Evolutionary conservation across 208 protist genomes (phyloP).

Genomic region (Crithidia thermophila): DNA sequence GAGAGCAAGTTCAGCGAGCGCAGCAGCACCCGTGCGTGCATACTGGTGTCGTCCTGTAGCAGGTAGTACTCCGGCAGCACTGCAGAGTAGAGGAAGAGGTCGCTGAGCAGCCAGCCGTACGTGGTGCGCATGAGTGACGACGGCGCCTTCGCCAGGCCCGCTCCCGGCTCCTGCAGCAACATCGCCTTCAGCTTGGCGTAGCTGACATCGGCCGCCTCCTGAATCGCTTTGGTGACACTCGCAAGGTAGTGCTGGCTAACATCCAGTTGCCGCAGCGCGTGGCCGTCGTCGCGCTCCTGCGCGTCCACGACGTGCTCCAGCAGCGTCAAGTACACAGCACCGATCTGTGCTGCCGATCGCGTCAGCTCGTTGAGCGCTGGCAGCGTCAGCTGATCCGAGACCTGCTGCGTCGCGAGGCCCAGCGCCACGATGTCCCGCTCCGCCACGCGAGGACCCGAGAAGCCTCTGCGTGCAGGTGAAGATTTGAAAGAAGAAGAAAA

Average conservation of each 20-base stretch:
- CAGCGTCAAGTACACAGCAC: conserved; percentile 19
- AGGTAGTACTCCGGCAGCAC: conserved; percentile 78
- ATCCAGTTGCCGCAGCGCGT: conserved; percentile 9
- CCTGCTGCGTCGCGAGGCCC: conserved; percentile 11
- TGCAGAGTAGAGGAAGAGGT: conserved; percentile 40
- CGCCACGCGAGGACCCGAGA: conserved; percentile 2
- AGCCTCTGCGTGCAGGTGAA: neutral
- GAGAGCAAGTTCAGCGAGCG: conserved; percentile 53
- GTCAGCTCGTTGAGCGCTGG: conserved; percentile 25
- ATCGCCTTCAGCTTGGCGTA: conserved; percentile 44
- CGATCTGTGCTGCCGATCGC: conserved; percentile 20
- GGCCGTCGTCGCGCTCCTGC: conserved; percentile 22
- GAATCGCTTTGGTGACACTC: conserved; percentile 5
- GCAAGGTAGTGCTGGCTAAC: conserved; percentile 3
- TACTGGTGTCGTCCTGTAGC: conserved; percentile 33
- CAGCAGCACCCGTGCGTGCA: conserved; percentile 53
- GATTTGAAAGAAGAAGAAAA: neutral
- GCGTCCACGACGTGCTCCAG: conserved; percentile 27
- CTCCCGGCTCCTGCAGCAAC: conserved; percentile 28
- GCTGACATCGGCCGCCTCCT: conserved; percentile 30
- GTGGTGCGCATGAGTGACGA: conserved; percentile 35
- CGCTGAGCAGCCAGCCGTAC: conserved; percentile 33
- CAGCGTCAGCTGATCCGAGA: conserved; percentile 22
- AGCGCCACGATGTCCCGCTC: conserved; percentile 33
- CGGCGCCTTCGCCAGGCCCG: conserved; percentile 28